Conservation (phyloP, 345 rosid genomes). For the Citrus mangshanensis region DNA sequence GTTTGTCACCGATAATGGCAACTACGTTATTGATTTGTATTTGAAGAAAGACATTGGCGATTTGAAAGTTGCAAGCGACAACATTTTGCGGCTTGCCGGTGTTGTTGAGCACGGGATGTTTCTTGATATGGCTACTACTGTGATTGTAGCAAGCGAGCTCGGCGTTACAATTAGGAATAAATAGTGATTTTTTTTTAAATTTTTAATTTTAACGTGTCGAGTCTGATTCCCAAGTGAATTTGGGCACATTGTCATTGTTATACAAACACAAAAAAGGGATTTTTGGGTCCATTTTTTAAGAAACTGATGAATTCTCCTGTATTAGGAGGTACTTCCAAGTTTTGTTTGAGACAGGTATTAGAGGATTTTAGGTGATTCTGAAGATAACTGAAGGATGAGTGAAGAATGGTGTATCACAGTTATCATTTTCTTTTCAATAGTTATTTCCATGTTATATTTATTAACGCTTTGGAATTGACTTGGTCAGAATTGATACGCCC, state of each 20-base stretch:
- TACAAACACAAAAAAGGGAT: not conserved
- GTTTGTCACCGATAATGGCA: constrained; percentile 80
- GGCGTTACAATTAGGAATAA: constrained; percentile 67
- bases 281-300: not conserved
- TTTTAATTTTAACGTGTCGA: not conserved
- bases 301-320: not conserved
- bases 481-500: not conserved
- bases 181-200: not conserved
- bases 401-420: not conserved
- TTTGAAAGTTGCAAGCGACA: constrained; percentile 63
- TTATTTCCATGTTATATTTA: not conserved
- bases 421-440: constrained; percentile 3
- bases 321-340: not conserved
- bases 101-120: constrained; percentile 97
- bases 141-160: constrained; percentile 84
- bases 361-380: not conserved
- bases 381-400: constrained; percentile 5
- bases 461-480: constrained; percentile 9
- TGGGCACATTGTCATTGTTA: constrained; percentile 6
- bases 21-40: constrained; percentile 76
- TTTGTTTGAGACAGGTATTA: not conserved
- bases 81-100: constrained; percentile 72
- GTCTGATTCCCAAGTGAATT: not conserved
- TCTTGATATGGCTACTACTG: constrained; percentile 87
- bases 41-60: constrained; percentile 76